Evolutionary conservation across 805 yeast species (phyloP), one percentile per base, ranked within the genome.

Genomic region (Sugiyamaella mastotermitis): DNA sequence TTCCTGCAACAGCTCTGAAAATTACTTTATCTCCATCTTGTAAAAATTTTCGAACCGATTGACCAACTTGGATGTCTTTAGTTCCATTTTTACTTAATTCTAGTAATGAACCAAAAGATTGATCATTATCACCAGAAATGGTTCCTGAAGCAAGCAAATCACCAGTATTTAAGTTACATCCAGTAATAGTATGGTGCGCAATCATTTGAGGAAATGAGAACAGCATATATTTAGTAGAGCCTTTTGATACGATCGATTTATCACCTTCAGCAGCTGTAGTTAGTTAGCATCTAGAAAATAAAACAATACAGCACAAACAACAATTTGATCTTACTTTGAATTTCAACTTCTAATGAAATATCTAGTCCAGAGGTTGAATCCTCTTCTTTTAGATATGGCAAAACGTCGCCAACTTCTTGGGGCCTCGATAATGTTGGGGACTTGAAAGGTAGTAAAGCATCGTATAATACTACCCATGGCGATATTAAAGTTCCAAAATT

Each of bases 81-180:
- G 34, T 45, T 8, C 54, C 54, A 7, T 41, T 49, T 9, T 33
- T 35, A 2, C 52, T 32, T 16, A 41, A 32, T 33, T 51, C 55
- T 25, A 51, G 35, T 6, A 51, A 37, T 7, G 55, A 51, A 5
- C 55, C 55, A 13, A 39, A 42, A 1, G 49, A 34, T 3, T 23
- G 25, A 10, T 20, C 15, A 8, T 35, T 41, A 4, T 34, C 35
- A 4, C 51, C 50, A 5, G 56, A 51, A 16, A 51, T 47, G 3
- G 56, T 51, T 9, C 56, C 56, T 11, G 56, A 51, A 9, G 48
- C 56, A n/a, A 51, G 37, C 11, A 51, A 38, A 32, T 51, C 56
- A 10, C 56, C 56, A 3, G 51, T 33, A 7, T 41, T 33, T 11
- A 51, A 26, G 14, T 44, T 46, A 28, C 54, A 48, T 2, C 56